phyloP scores from a whole-genome alignment of 306 rosid genomes.

The Lablab purpureus region DNA sequence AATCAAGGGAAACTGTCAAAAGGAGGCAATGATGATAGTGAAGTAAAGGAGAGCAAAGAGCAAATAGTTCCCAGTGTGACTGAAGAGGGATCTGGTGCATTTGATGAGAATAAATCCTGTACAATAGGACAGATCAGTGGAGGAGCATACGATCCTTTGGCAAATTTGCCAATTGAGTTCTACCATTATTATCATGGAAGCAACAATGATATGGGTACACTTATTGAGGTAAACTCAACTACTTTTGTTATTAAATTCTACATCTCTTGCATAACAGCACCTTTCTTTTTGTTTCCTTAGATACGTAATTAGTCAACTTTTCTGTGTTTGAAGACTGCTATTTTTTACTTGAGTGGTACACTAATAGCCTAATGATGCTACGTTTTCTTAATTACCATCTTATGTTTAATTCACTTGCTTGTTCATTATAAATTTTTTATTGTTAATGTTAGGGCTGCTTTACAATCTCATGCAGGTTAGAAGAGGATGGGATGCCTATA shows the following conservation, averaged over 20 bases:
- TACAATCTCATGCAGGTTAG: conserved; percentile 76
- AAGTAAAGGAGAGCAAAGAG: conserved; percentile 47
- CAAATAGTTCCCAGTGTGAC: conserved; percentile 44
- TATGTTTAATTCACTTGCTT: neutral
- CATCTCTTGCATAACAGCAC: conserved; percentile 10
- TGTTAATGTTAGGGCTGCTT: conserved; percentile 35
- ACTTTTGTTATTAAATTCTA: conserved; percentile 11
- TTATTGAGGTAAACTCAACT: conserved; percentile 72
- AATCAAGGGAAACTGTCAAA: conserved; percentile 51
- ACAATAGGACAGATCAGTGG: conserved; percentile 56
- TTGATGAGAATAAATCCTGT: conserved; percentile 56
- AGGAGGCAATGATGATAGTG: conserved; percentile 47
- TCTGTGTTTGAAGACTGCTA: conserved; percentile 14
- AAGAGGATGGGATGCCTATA: conserved; percentile 95
- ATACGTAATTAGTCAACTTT: conserved; percentile 22
- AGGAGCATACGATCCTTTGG: conserved; percentile 68
- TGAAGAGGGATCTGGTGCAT: conserved; percentile 45
- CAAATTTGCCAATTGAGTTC: conserved; percentile 85
- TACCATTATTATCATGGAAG: conserved; percentile 96
- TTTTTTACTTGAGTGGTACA: conserved; percentile 18
- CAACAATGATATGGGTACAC: conserved; percentile 89
- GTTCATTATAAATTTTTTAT: conserved; percentile 11
- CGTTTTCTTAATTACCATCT: neutral
- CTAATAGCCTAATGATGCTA: neutral
- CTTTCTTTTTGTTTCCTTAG: conserved; percentile 1